These are phyloP conservation scores for Penicillium lividum DNA, from an alignment of 495 filamentous ascomycete genomes.

Conservation along the genomic window DNA sequence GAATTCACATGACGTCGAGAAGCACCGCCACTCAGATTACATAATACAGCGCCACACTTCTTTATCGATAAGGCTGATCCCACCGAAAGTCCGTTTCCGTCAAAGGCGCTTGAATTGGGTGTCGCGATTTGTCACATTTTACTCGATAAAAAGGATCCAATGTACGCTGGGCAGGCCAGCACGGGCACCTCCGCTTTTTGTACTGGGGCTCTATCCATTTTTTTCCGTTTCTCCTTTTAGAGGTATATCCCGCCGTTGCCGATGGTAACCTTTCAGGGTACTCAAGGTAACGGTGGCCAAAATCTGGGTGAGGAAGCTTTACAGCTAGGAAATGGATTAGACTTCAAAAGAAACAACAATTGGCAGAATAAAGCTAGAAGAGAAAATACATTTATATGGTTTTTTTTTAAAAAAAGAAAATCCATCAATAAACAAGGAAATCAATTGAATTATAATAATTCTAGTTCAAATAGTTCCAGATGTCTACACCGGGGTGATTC, in stretches of 20 bases:
- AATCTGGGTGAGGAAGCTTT: not conserved
- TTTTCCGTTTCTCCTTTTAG: slow-evolving; percentile 8
- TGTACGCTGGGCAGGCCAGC: slow-evolving; percentile 30
- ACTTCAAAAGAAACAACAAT: not conserved
- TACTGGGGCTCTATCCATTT: slow-evolving; percentile 1
- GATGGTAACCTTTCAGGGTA: not conserved
- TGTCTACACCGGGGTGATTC: slow-evolving; percentile 16
- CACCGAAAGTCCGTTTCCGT: slow-evolving; percentile 31
- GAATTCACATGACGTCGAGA: slow-evolving; percentile 33
- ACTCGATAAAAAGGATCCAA: slow-evolving; percentile 28
- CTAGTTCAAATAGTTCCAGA: not conserved
- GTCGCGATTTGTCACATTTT: slow-evolving; percentile 32
- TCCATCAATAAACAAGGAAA: not conserved
- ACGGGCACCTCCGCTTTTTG: slow-evolving; percentile 21
- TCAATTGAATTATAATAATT: not conserved
- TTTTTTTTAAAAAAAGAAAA: not conserved
- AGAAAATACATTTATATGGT: too few species aligned
- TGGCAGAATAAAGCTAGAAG: too few species aligned
- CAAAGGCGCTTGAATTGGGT: slow-evolving; percentile 24
- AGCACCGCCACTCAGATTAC: not conserved
- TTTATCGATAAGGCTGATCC: slow-evolving; percentile 30
- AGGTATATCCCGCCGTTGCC: slow-evolving; percentile 7
- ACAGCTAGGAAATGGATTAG: not conserved
- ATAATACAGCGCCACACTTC: not conserved
- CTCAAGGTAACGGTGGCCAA: not conserved